A percentile compares a stretch with the other conserved stretches of the same genome.
These are phyloP conservation scores for Cercospora zeina DNA, from an alignment of 2,329 filamentous ascomycete genomes.

Conservation along the genomic window DNA sequence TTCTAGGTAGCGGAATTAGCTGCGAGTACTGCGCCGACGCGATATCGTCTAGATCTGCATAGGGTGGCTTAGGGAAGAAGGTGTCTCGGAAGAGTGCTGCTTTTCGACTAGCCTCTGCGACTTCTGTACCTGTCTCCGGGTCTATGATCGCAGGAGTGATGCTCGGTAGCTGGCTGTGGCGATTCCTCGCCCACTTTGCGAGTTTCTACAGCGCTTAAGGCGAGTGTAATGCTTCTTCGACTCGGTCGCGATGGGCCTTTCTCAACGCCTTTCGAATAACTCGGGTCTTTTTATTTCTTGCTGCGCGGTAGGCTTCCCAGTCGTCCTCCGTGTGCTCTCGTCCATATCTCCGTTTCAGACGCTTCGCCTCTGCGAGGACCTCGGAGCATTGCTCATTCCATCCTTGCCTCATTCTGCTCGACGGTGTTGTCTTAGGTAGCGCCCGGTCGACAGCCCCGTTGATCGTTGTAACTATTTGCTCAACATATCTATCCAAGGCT, in stretches of 20 bases:
- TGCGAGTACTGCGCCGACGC: background rate
- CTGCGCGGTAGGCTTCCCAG: slow-evolving; percentile 7
- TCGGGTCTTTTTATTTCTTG: slow-evolving; percentile 6
- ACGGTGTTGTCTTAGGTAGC: slow-evolving; percentile 4
- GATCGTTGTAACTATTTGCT: slow-evolving; percentile 7
- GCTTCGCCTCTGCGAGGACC: slow-evolving; percentile 4
- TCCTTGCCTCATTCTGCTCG: background rate
- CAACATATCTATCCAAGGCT: slow-evolving; percentile 5
- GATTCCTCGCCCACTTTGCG: slow-evolving; percentile 1
- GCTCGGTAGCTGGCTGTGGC: background rate
- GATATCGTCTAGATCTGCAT: slow-evolving; percentile 4
- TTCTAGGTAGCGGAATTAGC: background rate
- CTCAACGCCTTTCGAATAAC: slow-evolving; percentile 3
- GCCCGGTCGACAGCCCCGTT: background rate
- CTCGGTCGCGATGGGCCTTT: slow-evolving; percentile 1
- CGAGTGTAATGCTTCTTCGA: slow-evolving; percentile 8
- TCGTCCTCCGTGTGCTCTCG: background rate
- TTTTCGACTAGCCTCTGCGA: slow-evolving; percentile 1
- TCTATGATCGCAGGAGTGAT: background rate
- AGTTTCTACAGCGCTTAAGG: slow-evolving; percentile 3
- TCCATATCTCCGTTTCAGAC: slow-evolving; percentile 1
- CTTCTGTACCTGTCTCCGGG: background rate
- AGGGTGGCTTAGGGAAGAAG: background rate
- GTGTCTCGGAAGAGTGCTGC: background rate
- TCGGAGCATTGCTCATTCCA: slow-evolving; percentile 9